phyloP scores from a whole-genome alignment of 202 grass and related monocot species.

The Carex sylvatica region DNA sequence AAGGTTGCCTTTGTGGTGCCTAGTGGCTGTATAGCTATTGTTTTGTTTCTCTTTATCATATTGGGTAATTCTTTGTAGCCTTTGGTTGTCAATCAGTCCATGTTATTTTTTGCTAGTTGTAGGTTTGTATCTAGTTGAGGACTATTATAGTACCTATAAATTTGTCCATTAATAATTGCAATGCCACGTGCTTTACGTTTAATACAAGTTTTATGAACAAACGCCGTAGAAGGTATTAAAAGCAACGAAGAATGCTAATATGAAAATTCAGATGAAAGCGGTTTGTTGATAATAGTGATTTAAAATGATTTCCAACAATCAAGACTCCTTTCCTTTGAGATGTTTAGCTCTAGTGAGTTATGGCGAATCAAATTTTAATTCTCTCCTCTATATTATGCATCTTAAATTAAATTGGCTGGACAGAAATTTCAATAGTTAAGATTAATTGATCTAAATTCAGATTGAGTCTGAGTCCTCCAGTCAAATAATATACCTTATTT shows the following conservation, averaged over 20 bases:
- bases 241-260: neutral
- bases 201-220: neutral
- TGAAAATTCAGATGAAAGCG: neutral
- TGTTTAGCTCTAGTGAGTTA: no score
- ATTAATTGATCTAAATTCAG: no score
- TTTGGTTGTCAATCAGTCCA: constrained; percentile 7
- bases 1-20: neutral
- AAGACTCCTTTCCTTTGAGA: neutral
- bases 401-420: no score
- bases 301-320: neutral
- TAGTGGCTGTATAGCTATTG: constrained; percentile 1
- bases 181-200: neutral
- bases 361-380: no score
- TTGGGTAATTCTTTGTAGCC: constrained; percentile 9
- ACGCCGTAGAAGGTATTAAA: neutral
- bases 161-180: constrained; percentile 6
- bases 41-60: neutral
- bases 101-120: constrained; percentile 7
- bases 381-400: no score
- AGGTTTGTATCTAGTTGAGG: neutral
- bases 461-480: no score
- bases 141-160: neutral
- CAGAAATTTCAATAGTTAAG: no score
- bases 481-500: no score
- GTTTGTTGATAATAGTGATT: neutral